A percentile compares a stretch with the other conserved stretches of the same genome.
Evolutionary conservation across 1,284 basidiomycete genomes (phyloP).

Genomic region (Fomitopsis schrenkii): DNA sequence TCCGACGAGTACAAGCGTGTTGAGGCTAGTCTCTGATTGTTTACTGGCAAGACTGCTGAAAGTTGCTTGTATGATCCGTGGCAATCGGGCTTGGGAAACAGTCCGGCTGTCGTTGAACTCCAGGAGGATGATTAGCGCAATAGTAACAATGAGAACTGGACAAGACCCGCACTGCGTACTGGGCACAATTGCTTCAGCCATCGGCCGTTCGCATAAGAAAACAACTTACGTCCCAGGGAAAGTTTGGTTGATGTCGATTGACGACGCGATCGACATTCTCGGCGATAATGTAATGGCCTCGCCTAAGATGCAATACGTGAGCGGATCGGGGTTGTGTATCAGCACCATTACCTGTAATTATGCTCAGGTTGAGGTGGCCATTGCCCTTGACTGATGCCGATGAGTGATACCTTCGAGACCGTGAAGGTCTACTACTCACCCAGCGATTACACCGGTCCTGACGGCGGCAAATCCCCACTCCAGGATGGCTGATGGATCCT

Average conservation of each 20-base stretch:
- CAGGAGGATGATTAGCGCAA: too few species aligned
- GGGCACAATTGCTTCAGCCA: slow-evolving; percentile 10
- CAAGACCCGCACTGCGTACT: slow-evolving; percentile 59
- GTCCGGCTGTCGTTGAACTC: slow-evolving; percentile 81
- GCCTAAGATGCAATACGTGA: slow-evolving; percentile 37
- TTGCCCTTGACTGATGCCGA: too few species aligned
- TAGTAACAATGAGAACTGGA: too few species aligned
- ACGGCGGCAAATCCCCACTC: slow-evolving; percentile 84
- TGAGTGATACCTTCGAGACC: slow-evolving; percentile 35
- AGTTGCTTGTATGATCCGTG: slow-evolving; percentile 70
- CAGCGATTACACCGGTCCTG: slow-evolving; percentile 2
- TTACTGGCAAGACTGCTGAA: slow-evolving; percentile 76
- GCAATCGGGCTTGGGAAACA: slow-evolving; percentile 61
- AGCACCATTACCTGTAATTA: slow-evolving; percentile 50
- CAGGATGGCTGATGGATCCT: slow-evolving; percentile 62
- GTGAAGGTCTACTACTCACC: slow-evolving; percentile 40
- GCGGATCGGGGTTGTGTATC: too few species aligned
- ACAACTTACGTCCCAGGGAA: slow-evolving; percentile 66
- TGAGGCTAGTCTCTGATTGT: slow-evolving; percentile 69
- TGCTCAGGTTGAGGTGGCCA: too few species aligned
- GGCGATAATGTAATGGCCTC: slow-evolving; percentile 75
- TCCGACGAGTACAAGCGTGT: slow-evolving; percentile 73
- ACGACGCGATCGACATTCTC: slow-evolving; percentile 70
- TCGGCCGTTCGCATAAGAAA: slow-evolving; percentile 8
- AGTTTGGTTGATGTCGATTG: slow-evolving; percentile 59